Conservation (phyloP, 345 rosid genomes). For the Heritiera fomes region DNA sequence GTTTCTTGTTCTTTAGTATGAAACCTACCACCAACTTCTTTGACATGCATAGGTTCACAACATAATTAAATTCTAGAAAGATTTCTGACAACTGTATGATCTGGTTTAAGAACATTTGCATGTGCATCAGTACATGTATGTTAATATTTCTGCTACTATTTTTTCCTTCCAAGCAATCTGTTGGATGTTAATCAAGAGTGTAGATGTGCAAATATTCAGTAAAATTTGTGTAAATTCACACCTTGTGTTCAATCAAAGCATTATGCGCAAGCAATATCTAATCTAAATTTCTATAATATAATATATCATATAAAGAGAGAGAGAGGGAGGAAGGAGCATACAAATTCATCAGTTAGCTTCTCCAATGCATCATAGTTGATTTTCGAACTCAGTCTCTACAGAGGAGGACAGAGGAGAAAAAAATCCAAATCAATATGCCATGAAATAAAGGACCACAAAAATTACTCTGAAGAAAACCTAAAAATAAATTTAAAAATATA, state of each 20-base stretch:
- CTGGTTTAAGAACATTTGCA: background rate
- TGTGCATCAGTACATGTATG: background rate
- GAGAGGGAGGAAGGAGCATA: background rate
- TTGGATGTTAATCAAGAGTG: background rate
- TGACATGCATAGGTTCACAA: background rate
- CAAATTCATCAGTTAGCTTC: background rate
- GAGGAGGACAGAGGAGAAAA: background rate
- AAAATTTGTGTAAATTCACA: background rate
- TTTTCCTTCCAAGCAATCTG: background rate
- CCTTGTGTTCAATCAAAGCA: background rate
- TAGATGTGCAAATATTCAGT: background rate
- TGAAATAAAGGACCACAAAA: background rate
- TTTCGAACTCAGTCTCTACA: constrained; percentile 20
- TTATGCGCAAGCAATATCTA: background rate
- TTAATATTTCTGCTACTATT: background rate
- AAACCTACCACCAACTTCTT: background rate
- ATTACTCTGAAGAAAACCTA: background rate
- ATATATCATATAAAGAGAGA: background rate
- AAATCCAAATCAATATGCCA: background rate
- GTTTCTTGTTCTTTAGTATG: background rate
- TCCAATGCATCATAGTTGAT: constrained; percentile 15
- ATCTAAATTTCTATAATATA: background rate
- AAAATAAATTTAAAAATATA: background rate
- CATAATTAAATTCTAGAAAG: background rate
- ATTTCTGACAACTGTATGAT: background rate